Conservation (phyloP, 352 stramenopile species). For the Pythium phragmiticola region DNA sequence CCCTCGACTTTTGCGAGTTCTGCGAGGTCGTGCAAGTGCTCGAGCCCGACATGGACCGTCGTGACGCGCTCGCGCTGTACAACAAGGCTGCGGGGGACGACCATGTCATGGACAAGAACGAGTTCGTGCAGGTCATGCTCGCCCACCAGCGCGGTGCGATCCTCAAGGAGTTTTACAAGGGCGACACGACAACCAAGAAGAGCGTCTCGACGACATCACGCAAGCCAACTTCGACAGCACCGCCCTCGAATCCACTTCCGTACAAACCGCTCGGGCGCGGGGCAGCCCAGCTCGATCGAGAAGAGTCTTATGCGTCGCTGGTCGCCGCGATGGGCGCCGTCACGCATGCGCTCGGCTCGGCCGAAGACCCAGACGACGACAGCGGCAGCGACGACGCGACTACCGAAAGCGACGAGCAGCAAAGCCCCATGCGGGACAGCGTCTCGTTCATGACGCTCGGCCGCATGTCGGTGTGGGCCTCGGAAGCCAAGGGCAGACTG, state of each 20-base stretch:
- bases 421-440: constrained; percentile 40
- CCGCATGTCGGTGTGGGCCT: constrained; percentile 54
- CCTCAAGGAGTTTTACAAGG: constrained; percentile 59
- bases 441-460: constrained; percentile 65
- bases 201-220: constrained; percentile 46
- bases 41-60: constrained; percentile 63
- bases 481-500: constrained; percentile 55
- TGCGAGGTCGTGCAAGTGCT: constrained; percentile 60
- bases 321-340: constrained; percentile 42
- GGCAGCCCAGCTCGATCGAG: constrained; percentile 41
- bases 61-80: constrained; percentile 58
- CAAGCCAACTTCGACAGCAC: constrained; percentile 25
- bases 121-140: constrained; percentile 78
- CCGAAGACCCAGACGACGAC: constrained; percentile 28
- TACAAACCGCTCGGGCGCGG: constrained; percentile 29
- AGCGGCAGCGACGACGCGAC: constrained; percentile 27
- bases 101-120: constrained; percentile 77
- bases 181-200: constrained; percentile 53
- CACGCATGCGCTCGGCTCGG: constrained; percentile 8
- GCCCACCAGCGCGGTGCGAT: constrained; percentile 65
- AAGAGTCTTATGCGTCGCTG: constrained; percentile 60
- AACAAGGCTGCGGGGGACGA: constrained; percentile 65
- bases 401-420: constrained; percentile 14
- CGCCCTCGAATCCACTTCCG: constrained; percentile 4
- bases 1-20: constrained; percentile 73